These are phyloP conservation scores for Saposhnikovia divaricata DNA, from an alignment of 129 eudicot species.

Conservation along the genomic window DNA sequence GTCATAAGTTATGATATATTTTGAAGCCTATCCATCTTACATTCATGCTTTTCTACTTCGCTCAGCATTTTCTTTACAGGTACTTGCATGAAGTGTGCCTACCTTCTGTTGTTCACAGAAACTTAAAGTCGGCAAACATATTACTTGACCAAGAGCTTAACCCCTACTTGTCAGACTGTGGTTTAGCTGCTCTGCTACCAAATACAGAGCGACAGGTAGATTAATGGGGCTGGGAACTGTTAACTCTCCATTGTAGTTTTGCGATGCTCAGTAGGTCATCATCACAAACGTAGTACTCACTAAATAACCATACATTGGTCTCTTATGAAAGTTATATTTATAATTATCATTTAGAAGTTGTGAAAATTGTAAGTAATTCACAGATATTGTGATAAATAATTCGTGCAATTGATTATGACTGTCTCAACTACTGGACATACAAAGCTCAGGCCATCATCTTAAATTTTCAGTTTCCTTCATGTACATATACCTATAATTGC, in stretches of 20 bases:
- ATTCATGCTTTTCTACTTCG: not conserved
- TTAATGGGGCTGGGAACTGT: slow-evolving; percentile 6
- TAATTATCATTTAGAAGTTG: not conserved
- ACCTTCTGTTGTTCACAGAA: slow-evolving; percentile 96
- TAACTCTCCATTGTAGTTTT: not conserved
- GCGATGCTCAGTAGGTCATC: not conserved
- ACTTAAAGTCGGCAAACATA: slow-evolving; percentile 91
- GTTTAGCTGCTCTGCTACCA: slow-evolving; percentile 84
- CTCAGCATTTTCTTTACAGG: slow-evolving; percentile 30
- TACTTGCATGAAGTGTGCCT: slow-evolving; percentile 98
- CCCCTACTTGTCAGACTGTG: slow-evolving; percentile 93
- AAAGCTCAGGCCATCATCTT: not conserved
- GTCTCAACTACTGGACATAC: not conserved
- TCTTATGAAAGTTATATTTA: too few species aligned
- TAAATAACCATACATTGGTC: not conserved
- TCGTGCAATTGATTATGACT: not conserved
- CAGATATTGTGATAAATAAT: not conserved
- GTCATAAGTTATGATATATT: slow-evolving; percentile 10
- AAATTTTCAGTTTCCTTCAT: not conserved
- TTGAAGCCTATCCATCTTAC: not conserved
- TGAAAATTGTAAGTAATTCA: not conserved
- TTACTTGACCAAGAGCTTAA: slow-evolving; percentile 91
- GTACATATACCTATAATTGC: not conserved
- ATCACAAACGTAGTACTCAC: not conserved
- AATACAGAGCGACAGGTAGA: slow-evolving; percentile 88